These are phyloP conservation scores for Phaeosphaeriaceae sp. DNA, from an alignment of 2,329 filamentous ascomycete species.

Conservation along the genomic window DNA sequence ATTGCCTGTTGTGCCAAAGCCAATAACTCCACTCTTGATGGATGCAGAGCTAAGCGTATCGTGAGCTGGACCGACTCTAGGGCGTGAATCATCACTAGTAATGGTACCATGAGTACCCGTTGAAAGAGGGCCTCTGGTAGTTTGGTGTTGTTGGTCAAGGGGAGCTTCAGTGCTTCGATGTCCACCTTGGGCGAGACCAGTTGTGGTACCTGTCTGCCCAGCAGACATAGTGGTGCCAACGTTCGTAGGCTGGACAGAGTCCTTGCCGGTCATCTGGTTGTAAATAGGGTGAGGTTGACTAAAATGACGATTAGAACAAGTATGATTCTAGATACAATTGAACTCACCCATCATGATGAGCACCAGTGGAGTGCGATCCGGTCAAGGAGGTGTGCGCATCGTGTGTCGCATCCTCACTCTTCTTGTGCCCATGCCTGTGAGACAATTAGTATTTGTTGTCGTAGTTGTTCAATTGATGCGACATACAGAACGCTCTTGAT, in stretches of 20 bases:
- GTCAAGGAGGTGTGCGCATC: conserved; percentile 25
- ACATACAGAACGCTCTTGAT: conserved; percentile 53
- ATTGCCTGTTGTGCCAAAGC: conserved; percentile 30
- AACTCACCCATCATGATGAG: not conserved
- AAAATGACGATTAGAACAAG: conserved; percentile 2
- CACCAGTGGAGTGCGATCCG: conserved; percentile 11
- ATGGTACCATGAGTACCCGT: conserved; percentile 1
- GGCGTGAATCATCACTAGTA: conserved; percentile 18
- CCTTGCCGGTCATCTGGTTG: conserved; percentile 30
- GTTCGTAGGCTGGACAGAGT: conserved; percentile 7
- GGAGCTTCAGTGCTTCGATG: conserved; percentile 2
- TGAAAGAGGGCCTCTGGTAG: conserved; percentile 3
- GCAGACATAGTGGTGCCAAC: conserved; percentile 17
- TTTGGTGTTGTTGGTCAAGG: not conserved
- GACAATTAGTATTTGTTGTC: conserved; percentile 35
- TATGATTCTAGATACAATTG: not conserved
- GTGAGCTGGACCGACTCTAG: conserved; percentile 9
- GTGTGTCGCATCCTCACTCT: conserved; percentile 38
- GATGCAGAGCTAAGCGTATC: conserved; percentile 42
- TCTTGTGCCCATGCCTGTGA: conserved; percentile 30
- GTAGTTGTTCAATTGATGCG: conserved; percentile 21
- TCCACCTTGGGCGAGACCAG: conserved; percentile 9
- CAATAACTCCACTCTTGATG: conserved; percentile 51
- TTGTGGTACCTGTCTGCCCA: conserved; percentile 10
- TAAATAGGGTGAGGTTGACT: conserved; percentile 35